phyloP scores from a whole-genome alignment of 2,329 filamentous ascomycete species.

The Xylaria sp. region DNA sequence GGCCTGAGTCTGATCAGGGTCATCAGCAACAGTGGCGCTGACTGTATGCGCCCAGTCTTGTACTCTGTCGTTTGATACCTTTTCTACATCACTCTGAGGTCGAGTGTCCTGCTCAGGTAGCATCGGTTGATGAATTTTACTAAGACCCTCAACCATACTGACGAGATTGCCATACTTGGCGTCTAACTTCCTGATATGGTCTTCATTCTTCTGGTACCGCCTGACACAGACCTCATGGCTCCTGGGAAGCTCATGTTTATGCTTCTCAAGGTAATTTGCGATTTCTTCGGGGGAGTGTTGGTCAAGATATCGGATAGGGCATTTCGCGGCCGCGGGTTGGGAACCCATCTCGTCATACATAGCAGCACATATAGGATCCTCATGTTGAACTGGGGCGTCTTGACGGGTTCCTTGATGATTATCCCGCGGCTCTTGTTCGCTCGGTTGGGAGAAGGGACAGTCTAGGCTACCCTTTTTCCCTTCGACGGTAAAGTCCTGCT shows the following conservation, averaged over 20 bases:
- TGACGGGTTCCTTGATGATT: slow-evolving; percentile 46
- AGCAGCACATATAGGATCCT: slow-evolving; percentile 72
- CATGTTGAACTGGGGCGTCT: slow-evolving; percentile 57
- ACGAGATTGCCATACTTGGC: slow-evolving; percentile 93
- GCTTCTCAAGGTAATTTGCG: slow-evolving; percentile 90
- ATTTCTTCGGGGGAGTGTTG: slow-evolving; percentile 94
- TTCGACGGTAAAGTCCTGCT: slow-evolving; percentile 90
- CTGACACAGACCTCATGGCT: slow-evolving; percentile 94
- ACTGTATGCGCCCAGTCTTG: slow-evolving; percentile 88
- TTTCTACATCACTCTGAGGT: slow-evolving; percentile 59
- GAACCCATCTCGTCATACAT: slow-evolving; percentile 70
- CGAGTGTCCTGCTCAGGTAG: slow-evolving; percentile 70
- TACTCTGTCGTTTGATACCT: slow-evolving; percentile 75
- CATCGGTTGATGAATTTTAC: slow-evolving; percentile 88
- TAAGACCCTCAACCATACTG: slow-evolving; percentile 93
- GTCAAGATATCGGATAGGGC: slow-evolving; percentile 92
- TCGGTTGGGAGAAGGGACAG: slow-evolving; percentile 76
- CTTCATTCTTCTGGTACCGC: slow-evolving; percentile 87
- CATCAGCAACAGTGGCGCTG: slow-evolving; percentile 58
- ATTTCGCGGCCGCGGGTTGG: slow-evolving; percentile 70
- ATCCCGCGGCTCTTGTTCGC: slow-evolving; percentile 54
- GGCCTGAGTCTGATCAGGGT: slow-evolving; percentile 54
- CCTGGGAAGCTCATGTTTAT: slow-evolving; percentile 93
- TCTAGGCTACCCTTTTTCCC: slow-evolving; percentile 81
- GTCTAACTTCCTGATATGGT: slow-evolving; percentile 87